Evolutionary conservation across 768 basidiomycete species (phyloP), one percentile per base, ranked within the genome.

Genomic region (Leucogyrophana mollusca): DNA sequence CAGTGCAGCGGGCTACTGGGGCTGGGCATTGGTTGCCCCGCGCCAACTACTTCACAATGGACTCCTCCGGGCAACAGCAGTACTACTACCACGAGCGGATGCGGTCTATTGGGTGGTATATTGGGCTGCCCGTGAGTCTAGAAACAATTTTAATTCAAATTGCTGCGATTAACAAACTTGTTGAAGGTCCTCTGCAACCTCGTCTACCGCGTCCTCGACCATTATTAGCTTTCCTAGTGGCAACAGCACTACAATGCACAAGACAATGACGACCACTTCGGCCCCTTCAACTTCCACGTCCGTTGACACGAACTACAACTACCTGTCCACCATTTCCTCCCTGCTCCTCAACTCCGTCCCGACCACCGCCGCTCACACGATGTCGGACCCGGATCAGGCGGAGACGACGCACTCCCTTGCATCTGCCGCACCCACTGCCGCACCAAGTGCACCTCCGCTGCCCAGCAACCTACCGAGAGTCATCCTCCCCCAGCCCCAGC

Each of bases 391-490:
- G 16, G 78, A 79, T 45, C 65, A 65, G 4, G 34, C 59, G 2
- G 4, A 46, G 4, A 62, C 73, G 1, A 66, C 69, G 9, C 2
- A 58, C 21, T 53, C 67, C 2, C 25, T 69, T 7, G 8, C 30
- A 6, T 50, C 56, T 9, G 44, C 40, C 1, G 39, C 56, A 11
- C 56, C 68, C 3, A 55, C 60, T 16, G 62, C 56, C 6, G 1
- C 59, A 4, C 64, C 69, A 4, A 45, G 64, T 1, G 41, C 49
- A 3, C 52, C 59, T 9, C 50, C 79, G 0, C 69, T 90, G 10
- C 88, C 89, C 0, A 64, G 72, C 0, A 74, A 73, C 43, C 66
- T 89, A 9, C 85, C 90, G n/a, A 64, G 54, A 11, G 68, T 74
- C 48, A 88, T 91, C 43, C 37, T 80, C 70, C 80, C 86, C 45